Evolutionary conservation across 805 yeast species (phyloP).

Genomic region (Metschnikowia proteae): DNA sequence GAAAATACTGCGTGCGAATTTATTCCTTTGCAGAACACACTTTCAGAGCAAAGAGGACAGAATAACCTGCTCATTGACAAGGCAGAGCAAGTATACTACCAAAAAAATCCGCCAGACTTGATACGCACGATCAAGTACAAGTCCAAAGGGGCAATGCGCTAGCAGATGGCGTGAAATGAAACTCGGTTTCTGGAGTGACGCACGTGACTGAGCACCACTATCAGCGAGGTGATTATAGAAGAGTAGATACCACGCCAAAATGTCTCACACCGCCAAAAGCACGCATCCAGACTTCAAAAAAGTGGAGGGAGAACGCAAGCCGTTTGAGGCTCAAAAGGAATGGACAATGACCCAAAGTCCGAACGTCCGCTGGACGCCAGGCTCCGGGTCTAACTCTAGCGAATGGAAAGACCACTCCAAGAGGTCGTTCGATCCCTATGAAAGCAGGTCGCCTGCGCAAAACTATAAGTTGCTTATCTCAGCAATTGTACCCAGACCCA

Average conservation of each 20-base stretch:
- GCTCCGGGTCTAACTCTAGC: constrained; percentile 44
- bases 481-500: constrained; percentile 57
- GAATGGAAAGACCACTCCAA: constrained; percentile 46
- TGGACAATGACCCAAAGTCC: constrained; percentile 26
- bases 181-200: neutral
- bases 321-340: constrained; percentile 5
- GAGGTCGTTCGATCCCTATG: constrained; percentile 46
- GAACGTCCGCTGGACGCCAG: constrained; percentile 39
- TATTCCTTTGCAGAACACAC: neutral
- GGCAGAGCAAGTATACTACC: neutral
- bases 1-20: neutral
- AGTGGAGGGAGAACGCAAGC: constrained; percentile 10
- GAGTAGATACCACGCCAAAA: neutral
- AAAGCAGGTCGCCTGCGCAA: constrained; percentile 34
- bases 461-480: constrained; percentile 52
- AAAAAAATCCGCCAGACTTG: neutral
- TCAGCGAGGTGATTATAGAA: neutral
- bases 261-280: constrained; percentile 1
- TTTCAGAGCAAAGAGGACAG: neutral
- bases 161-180: too few relatives aligned
- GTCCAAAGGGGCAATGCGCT: too few relatives aligned
- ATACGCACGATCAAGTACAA: too few relatives aligned
- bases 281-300: constrained; percentile 12
- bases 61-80: neutral
- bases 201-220: neutral